Conservation (phyloP, 371 early-diverging fungal species). For the Cokeromyces recurvatus region DNA sequence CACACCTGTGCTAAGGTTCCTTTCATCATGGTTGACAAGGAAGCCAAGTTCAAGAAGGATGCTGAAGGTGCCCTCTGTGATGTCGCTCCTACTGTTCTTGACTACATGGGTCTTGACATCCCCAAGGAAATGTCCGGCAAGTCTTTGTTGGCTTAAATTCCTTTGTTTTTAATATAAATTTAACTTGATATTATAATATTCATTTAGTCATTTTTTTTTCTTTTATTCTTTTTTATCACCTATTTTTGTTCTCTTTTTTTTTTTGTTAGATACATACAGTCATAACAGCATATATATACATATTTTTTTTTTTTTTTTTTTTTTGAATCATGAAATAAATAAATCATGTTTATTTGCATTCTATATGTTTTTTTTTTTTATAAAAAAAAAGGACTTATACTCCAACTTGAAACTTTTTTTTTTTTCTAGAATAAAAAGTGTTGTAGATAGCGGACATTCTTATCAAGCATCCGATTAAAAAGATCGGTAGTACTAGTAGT, state of each 20-base stretch:
- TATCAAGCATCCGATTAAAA: too few relatives aligned
- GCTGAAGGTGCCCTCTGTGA: slow-evolving; percentile 86
- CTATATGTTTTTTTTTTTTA: too few relatives aligned
- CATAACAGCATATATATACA: too few relatives aligned
- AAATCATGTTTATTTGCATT: too few relatives aligned
- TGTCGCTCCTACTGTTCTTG: slow-evolving; percentile 98
- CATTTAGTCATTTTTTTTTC: background rate
- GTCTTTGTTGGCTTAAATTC: slow-evolving; percentile 33
- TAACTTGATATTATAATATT: background rate
- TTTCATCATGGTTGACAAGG: slow-evolving; percentile 77
- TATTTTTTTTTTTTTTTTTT: too few relatives aligned
- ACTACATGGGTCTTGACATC: slow-evolving; percentile 86
- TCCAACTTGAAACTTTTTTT: background rate
- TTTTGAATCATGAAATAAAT: too few relatives aligned
- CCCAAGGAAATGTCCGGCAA: slow-evolving; percentile 98
- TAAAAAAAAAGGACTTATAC: background rate
- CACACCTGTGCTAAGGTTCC: slow-evolving; percentile 95
- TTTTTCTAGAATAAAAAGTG: too few relatives aligned
- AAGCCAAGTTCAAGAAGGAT: slow-evolving; percentile 43
- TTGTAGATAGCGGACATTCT: too few relatives aligned
- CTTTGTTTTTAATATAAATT: background rate
- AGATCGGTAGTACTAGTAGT: too few relatives aligned
- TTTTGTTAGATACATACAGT: slow-evolving; percentile 2
- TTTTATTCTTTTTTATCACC: too few relatives aligned
- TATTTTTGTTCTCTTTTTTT: background rate